Evolutionary conservation across 257 asterid genomes (phyloP).

Genomic region (Vinca minor): DNA sequence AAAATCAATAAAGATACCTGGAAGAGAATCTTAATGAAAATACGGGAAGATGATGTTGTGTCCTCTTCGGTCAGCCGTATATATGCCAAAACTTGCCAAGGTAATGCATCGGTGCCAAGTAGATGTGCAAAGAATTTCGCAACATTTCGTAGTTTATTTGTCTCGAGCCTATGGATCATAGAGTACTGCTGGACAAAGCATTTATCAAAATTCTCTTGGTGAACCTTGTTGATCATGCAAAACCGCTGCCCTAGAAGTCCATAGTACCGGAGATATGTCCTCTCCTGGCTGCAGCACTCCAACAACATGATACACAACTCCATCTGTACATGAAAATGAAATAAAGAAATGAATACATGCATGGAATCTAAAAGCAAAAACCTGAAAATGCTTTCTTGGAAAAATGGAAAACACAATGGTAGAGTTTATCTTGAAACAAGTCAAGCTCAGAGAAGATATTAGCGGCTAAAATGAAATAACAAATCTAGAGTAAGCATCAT

Average conservation of each 20-base stretch:
- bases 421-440: too few species aligned
- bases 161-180: conserved; percentile 85
- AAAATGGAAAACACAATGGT: too few species aligned
- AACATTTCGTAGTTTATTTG: conserved; percentile 80
- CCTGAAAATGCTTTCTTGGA: neutral
- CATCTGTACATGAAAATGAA: conserved; percentile 45
- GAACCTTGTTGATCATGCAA: conserved; percentile 75
- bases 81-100: conserved; percentile 80
- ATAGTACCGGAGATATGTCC: conserved; percentile 81
- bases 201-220: conserved; percentile 81
- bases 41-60: conserved; percentile 92
- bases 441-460: too few species aligned
- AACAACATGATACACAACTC: conserved; percentile 78
- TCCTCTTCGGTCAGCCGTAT: conserved; percentile 92
- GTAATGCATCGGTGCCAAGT: conserved; percentile 75
- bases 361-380: neutral
- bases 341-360: neutral
- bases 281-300: conserved; percentile 99
- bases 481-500: too few species aligned
- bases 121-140: conserved; percentile 92
- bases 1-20: conserved; percentile 41
- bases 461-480: too few species aligned
- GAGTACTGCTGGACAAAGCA: conserved; percentile 86
- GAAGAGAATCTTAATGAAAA: conserved; percentile 86
- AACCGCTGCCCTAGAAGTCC: conserved; percentile 91